A percentile compares a stretch with the other conserved stretches of the same genome.
Conservation (phyloP, 2,329 filamentous ascomycete species). For the Fusarium caatingaense region DNA sequence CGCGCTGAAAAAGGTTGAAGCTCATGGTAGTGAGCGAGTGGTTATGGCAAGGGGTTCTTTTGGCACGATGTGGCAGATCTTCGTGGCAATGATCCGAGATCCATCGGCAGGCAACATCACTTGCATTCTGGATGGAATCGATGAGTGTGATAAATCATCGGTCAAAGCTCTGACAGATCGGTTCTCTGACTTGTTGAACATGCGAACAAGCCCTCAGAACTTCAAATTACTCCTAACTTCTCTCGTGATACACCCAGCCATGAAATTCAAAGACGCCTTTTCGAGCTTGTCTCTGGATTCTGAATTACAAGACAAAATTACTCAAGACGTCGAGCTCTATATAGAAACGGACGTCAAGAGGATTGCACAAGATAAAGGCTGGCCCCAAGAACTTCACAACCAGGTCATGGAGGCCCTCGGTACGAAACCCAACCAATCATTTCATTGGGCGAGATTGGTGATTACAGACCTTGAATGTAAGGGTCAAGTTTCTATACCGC, state of each 20-base stretch:
- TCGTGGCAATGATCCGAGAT: conserved; percentile 5
- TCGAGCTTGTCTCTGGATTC: neutral
- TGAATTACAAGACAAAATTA: neutral
- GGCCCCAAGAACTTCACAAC: neutral
- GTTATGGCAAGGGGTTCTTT: neutral
- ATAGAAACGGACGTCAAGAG: neutral
- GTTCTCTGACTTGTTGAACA: neutral
- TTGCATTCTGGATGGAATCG: conserved; percentile 20
- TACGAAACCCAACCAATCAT: neutral
- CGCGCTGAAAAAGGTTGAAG: neutral
- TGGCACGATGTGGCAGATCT: conserved; percentile 18
- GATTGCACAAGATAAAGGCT: neutral
- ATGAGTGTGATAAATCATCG: conserved; percentile 10
- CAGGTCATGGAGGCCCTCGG: neutral
- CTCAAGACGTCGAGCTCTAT: neutral
- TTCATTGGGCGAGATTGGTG: conserved; percentile 3
- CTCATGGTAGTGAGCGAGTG: neutral
- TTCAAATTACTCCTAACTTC: conserved; percentile 1
- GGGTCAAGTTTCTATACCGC: neutral
- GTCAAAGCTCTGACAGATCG: neutral
- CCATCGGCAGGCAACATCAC: neutral
- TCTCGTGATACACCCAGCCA: neutral
- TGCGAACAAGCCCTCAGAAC: neutral
- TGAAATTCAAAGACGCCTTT: neutral
- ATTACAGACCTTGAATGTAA: neutral